These are phyloP conservation scores for Aspergillus piperis DNA, from an alignment of 2,329 filamentous ascomycete genomes.

Conservation along the genomic window DNA sequence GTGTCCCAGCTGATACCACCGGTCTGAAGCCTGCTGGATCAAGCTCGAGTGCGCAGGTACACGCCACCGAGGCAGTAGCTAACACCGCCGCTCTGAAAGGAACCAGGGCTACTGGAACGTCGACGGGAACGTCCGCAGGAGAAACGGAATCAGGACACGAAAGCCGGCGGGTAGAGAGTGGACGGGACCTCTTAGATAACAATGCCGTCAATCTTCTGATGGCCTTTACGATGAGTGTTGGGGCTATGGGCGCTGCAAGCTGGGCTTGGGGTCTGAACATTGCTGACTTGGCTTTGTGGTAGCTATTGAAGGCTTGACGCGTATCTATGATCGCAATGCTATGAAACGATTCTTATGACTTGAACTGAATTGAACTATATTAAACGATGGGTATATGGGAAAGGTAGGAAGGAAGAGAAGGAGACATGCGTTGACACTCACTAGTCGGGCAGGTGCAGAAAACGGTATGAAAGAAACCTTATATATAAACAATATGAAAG, in stretches of 20 bases:
- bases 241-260: slow-evolving; percentile 64
- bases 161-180: slow-evolving; percentile 66
- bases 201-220: slow-evolving; percentile 95
- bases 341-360: neutral
- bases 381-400: too few relatives aligned
- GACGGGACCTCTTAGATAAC: slow-evolving; percentile 79
- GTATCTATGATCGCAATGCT: neutral
- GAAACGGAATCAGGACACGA: slow-evolving; percentile 47
- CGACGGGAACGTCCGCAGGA: slow-evolving; percentile 17
- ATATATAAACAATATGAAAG: too few relatives aligned
- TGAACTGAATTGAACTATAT: neutral
- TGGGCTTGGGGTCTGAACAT: slow-evolving; percentile 35
- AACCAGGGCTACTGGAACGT: slow-evolving; percentile 18
- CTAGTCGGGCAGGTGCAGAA: too few relatives aligned
- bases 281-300: neutral
- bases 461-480: too few relatives aligned
- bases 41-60: slow-evolving; percentile 27
- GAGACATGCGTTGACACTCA: too few relatives aligned
- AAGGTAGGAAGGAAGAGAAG: too few relatives aligned
- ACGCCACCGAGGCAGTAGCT: slow-evolving; percentile 29
- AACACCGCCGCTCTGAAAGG: slow-evolving; percentile 32
- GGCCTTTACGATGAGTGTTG: slow-evolving; percentile 77
- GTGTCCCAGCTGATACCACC: slow-evolving; percentile 17
- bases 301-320: neutral
- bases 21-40: slow-evolving; percentile 9